Percentiles rank a stretch among this genome's conserved stretches.
These are phyloP conservation scores for Rhizopogon vesiculosus DNA, from an alignment of 768 basidiomycete species.

Conservation along the genomic window DNA sequence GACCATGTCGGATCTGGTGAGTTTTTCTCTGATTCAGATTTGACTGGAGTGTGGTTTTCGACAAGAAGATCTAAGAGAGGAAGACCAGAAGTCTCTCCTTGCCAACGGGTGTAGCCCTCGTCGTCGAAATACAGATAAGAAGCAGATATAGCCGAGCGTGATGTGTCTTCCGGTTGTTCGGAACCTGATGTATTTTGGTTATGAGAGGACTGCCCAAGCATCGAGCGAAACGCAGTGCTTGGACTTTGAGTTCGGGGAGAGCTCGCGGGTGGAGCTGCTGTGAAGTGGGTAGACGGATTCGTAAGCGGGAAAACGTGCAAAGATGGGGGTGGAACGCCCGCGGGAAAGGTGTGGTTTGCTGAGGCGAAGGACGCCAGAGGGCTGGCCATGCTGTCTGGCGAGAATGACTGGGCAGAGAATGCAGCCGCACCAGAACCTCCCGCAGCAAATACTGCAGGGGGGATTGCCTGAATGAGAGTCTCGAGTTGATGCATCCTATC, in stretches of 20 bases:
- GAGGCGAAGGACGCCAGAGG: constrained; percentile 36
- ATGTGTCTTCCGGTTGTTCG: constrained; percentile 54
- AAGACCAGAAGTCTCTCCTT: constrained; percentile 89
- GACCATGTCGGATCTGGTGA: constrained; percentile 23
- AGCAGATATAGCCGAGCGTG: constrained; percentile 63
- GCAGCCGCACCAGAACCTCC: constrained; percentile 35
- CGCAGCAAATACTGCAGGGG: constrained; percentile 72
- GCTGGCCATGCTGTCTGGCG: constrained; percentile 26
- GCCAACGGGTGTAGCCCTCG: constrained; percentile 85
- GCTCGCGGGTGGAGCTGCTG: constrained; percentile 35
- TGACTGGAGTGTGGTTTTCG: constrained; percentile 53
- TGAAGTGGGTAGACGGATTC: constrained; percentile 79
- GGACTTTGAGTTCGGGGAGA: constrained; percentile 46
- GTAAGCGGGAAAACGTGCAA: constrained; percentile 74
- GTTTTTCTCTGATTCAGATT: constrained; percentile 26
- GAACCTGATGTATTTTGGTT: constrained; percentile 13
- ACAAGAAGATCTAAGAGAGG: constrained; percentile 83
- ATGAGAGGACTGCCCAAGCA: constrained; percentile 32
- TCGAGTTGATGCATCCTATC: constrained; percentile 88
- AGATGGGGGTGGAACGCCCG: constrained; percentile 74
- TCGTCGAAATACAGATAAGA: constrained; percentile 87
- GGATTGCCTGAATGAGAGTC: constrained; percentile 79
- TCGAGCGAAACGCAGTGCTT: constrained; percentile 33
- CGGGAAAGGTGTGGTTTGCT: constrained; percentile 35
- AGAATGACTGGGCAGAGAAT: constrained; percentile 27